phyloP scores from a whole-genome alignment of 2,329 filamentous ascomycete species.

The Aspergillus hortae region DNA sequence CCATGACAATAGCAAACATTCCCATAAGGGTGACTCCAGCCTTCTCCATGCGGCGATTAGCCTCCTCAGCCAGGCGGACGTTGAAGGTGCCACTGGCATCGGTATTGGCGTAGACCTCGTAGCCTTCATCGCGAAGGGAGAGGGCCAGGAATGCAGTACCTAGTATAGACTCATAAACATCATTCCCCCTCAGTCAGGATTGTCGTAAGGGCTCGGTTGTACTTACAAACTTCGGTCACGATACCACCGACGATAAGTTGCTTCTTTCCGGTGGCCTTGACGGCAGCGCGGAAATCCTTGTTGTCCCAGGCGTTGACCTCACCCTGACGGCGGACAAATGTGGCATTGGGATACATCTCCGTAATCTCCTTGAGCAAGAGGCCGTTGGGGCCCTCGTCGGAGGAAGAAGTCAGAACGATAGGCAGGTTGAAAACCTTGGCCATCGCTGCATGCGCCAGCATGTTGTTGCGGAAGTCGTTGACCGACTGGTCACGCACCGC shows the following conservation, averaged over 20 bases:
- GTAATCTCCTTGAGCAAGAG: constrained; percentile 66
- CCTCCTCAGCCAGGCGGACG: constrained; percentile 45
- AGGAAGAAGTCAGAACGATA: constrained; percentile 67
- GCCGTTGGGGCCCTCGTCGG: constrained; percentile 67
- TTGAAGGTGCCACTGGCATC: constrained; percentile 67
- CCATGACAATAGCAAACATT: constrained; percentile 62
- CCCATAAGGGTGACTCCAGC: constrained; percentile 57
- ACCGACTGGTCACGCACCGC: constrained; percentile 64
- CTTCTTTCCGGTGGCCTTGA: constrained; percentile 61
- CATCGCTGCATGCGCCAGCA: constrained; percentile 64
- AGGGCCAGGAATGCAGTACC: constrained; percentile 69
- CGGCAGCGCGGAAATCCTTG: constrained; percentile 61
- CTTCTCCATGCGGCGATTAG: constrained; percentile 63
- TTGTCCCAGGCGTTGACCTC: constrained; percentile 80
- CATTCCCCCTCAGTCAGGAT: too few relatives aligned
- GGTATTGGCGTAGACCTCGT: constrained; percentile 69
- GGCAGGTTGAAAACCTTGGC: constrained; percentile 66
- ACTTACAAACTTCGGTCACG: constrained; percentile 66
- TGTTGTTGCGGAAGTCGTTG: constrained; percentile 62
- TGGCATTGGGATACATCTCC: constrained; percentile 63
- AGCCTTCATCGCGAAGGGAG: constrained; percentile 67
- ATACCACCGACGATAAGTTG: constrained; percentile 72
- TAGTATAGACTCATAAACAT: constrained; percentile 15
- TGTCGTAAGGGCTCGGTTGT: not conserved
- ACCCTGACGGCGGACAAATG: constrained; percentile 64